Conservation (phyloP, 306 rosid genomes). For the Crataegus laevigata region DNA sequence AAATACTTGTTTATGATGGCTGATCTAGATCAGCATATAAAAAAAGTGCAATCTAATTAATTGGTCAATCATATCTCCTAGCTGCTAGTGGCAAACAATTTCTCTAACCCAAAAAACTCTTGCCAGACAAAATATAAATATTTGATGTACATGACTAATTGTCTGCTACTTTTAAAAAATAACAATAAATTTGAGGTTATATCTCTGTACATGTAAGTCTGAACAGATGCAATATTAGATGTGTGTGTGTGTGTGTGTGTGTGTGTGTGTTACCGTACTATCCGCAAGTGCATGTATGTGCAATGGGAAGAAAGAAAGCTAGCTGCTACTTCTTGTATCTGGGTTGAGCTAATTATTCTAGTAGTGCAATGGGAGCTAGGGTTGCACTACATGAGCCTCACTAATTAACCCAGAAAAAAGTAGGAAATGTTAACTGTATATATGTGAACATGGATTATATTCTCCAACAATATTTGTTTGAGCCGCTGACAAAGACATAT, state of each 20-base stretch:
- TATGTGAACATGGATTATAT: neutral
- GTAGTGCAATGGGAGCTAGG: neutral
- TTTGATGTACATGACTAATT: conserved; percentile 3
- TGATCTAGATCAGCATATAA: neutral
- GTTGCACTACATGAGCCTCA: neutral
- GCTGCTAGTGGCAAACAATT: neutral
- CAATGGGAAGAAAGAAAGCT: neutral
- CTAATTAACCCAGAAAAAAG: neutral
- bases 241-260: too few species aligned
- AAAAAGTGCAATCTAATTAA: neutral
- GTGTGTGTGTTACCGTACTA: neutral
- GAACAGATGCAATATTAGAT: neutral
- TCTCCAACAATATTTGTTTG: neutral
- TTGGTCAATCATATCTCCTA: neutral
- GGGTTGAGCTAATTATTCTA: neutral
- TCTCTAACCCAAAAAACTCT: conserved; percentile 5
- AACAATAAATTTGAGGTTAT: neutral
- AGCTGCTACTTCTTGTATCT: neutral
- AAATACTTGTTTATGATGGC: neutral
- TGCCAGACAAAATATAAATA: conserved; percentile 7
- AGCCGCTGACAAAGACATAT: neutral
- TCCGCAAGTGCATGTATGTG: neutral
- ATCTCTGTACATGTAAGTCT: neutral
- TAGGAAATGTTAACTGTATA: neutral
- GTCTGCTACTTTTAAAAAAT: neutral